A percentile compares a stretch with the other conserved stretches of the same genome.
Conservation (phyloP, 305 asterid species). For the Fraxinus nigra region DNA sequence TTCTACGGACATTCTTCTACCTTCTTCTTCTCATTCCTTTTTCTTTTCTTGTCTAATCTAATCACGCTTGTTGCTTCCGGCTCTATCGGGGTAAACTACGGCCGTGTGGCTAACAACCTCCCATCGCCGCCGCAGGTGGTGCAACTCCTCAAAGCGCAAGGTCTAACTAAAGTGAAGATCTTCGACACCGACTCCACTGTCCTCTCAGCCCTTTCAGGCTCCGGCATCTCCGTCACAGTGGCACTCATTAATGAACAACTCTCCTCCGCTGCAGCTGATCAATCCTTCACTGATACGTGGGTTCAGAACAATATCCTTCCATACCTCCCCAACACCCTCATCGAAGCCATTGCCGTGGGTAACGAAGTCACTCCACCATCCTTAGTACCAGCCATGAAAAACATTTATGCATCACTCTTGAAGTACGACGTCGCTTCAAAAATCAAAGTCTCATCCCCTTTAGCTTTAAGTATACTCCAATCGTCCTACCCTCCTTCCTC, state of each 20-base stretch:
- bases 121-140: slow-evolving; percentile 58
- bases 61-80: slow-evolving; percentile 28
- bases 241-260: slow-evolving; percentile 58
- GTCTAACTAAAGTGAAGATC: slow-evolving; percentile 49
- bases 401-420: slow-evolving; percentile 43
- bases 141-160: slow-evolving; percentile 50
- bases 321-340: slow-evolving; percentile 41
- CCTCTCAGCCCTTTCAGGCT: slow-evolving; percentile 50
- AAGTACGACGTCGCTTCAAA: slow-evolving; percentile 35
- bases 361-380: slow-evolving; percentile 55
- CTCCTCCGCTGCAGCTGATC: slow-evolving; percentile 45
- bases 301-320: slow-evolving; percentile 40
- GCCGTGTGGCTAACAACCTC: slow-evolving; percentile 62
- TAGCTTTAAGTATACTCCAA: slow-evolving; percentile 59
- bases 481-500: slow-evolving; percentile 61
- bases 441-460: slow-evolving; percentile 51
- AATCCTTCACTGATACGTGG: slow-evolving; percentile 54
- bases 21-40: neutral
- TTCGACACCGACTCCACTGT: slow-evolving; percentile 59
- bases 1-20: neutral
- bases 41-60: neutral
- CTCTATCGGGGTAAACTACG: slow-evolving; percentile 61
- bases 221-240: slow-evolving; percentile 51
- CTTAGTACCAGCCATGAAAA: slow-evolving; percentile 74
- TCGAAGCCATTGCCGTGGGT: slow-evolving; percentile 63